Evolutionary conservation across 768 basidiomycete species (phyloP), one percentile per base, ranked within the genome.

Genomic region (Leucogyrophana mollusca): DNA sequence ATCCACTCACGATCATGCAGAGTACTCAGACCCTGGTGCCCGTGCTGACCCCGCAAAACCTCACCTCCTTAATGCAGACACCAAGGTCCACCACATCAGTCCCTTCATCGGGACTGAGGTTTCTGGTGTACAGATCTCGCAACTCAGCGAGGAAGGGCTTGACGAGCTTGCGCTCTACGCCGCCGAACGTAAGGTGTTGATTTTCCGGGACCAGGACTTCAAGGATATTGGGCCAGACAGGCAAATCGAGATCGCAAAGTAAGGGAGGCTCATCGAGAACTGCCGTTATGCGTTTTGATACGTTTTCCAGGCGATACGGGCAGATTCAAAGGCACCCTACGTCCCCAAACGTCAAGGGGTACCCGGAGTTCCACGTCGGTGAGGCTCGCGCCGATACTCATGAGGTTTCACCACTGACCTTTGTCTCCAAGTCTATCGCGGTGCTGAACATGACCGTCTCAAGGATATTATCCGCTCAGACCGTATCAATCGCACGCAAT

Each of bases 151-250:
- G 34, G 77, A 73, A 42, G 80, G 79, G 1, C 68, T 80, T 5
- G 72, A 80, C 51, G 78, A 79, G 53, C 71, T 79, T 23, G 78
- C 77, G 4, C 66, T 80, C 4, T 71, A 66, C 47, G 66, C 75
- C 30, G 80, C 76, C 1, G 73, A 81, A 60, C 58, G 78, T 35
- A 80, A 78, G 59, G 69, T 80, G 25, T 57, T 82, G 9, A 40
- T 80, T 5, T 79, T 81, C 70, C 73, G 80, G 16, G 73, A 82
- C 60, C 81, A 82, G 52, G 76, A 82, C 59, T 80, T 82, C 65
- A 81, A 79, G 62, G 78, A 80, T 50, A 49, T 80, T n/a, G 63
- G 65, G 1, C 68, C 76, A 7, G 77, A 80, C 34, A 59, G 68
- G 45, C 79, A 80, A 51, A 74, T 80, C 48, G 78, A 74, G 54